Conservation (phyloP, 108 stramenopile species). For the Cyclotella kingstonii region DNA sequence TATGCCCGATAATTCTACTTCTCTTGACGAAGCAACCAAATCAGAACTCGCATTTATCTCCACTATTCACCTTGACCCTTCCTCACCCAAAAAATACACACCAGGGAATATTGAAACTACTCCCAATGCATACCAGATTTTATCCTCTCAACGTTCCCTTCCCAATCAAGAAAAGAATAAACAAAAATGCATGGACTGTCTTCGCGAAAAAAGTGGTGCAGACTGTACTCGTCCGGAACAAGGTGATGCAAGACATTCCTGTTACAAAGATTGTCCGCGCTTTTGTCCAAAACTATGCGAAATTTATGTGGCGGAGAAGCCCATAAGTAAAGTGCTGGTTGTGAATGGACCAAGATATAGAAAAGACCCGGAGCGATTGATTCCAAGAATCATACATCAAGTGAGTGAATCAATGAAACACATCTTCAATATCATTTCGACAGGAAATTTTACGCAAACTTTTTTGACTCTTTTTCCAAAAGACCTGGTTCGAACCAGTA, state of each 20-base stretch:
- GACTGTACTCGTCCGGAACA: slow-evolving; percentile 25
- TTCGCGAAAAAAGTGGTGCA: slow-evolving; percentile 64
- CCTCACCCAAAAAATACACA: slow-evolving; percentile 9
- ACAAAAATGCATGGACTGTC: slow-evolving; percentile 59
- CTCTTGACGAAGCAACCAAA: slow-evolving; percentile 18
- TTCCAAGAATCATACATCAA: slow-evolving; percentile 65
- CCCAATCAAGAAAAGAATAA: slow-evolving; percentile 44
- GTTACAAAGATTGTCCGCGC: slow-evolving; percentile 43
- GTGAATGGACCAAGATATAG: slow-evolving; percentile 29
- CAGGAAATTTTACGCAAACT: background rate
- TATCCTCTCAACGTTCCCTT: slow-evolving; percentile 22
- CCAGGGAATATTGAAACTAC: slow-evolving; percentile 28
- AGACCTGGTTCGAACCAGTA: slow-evolving; percentile 71
- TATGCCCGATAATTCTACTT: slow-evolving; percentile 7
- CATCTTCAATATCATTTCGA: background rate
- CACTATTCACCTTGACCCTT: slow-evolving; percentile 38
- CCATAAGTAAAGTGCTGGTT: slow-evolving; percentile 54
- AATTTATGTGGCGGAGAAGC: slow-evolving; percentile 52
- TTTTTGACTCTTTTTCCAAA: background rate
- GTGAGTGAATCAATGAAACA: slow-evolving; percentile 1
- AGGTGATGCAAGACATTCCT: slow-evolving; percentile 10
- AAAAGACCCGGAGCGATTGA: slow-evolving; percentile 42
- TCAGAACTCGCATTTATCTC: slow-evolving; percentile 68
- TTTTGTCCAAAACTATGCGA: slow-evolving; percentile 74
- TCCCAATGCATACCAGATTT: slow-evolving; percentile 43